phyloP scores from a whole-genome alignment of 768 basidiomycete species.

The Psilocybe sp. region DNA sequence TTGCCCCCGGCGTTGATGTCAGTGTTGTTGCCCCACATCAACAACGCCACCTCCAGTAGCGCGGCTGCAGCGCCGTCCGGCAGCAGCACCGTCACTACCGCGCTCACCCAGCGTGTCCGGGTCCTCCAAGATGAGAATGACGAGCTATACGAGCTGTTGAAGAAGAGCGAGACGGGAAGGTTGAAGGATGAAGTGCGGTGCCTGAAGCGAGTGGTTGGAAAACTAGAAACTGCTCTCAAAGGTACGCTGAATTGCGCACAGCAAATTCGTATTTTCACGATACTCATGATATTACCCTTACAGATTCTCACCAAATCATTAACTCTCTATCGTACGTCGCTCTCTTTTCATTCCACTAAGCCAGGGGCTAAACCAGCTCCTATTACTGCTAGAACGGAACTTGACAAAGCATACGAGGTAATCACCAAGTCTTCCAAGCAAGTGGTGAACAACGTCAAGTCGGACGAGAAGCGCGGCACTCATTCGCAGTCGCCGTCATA shows the following conservation, averaged over 20 bases:
- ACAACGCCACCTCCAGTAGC: slow-evolving; percentile 29
- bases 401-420: slow-evolving; percentile 74
- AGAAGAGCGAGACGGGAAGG: slow-evolving; percentile 72
- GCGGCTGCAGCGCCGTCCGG: slow-evolving; percentile 24
- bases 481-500: slow-evolving; percentile 48
- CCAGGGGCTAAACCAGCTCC: slow-evolving; percentile 3
- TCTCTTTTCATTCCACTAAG: slow-evolving; percentile 8
- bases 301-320: slow-evolving; percentile 80
- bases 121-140: slow-evolving; percentile 85
- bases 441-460: slow-evolving; percentile 31
- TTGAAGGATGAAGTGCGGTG: slow-evolving; percentile 79
- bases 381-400: slow-evolving; percentile 53
- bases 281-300: slow-evolving; percentile 5
- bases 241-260: slow-evolving; percentile 41
- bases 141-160: slow-evolving; percentile 76
- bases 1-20: slow-evolving; percentile 72
- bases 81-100: slow-evolving; percentile 62
- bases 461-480: slow-evolving; percentile 32
- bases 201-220: slow-evolving; percentile 62
- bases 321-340: slow-evolving; percentile 65
- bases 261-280: slow-evolving; percentile 9
- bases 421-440: slow-evolving; percentile 44
- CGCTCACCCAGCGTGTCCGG: slow-evolving; percentile 70
- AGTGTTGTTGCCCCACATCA: slow-evolving; percentile 65
- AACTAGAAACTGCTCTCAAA: slow-evolving; percentile 73